Conservation (phyloP, 345 rosid species). For the Pugionium dolabratum region DNA sequence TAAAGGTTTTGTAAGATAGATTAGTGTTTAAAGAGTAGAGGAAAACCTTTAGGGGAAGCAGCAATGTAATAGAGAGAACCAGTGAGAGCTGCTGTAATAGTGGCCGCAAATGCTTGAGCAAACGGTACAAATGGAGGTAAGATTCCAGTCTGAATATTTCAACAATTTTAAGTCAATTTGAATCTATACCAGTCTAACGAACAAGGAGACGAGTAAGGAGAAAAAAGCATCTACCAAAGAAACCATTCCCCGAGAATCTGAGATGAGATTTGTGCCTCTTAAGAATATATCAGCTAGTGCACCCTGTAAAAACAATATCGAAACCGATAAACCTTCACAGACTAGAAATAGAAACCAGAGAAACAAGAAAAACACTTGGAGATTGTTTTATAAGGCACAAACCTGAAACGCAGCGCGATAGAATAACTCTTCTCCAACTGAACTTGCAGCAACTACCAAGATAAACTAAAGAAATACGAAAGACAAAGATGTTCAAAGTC, state of each 20-base stretch:
- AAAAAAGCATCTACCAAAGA: conserved; percentile 56
- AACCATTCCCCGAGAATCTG: conserved; percentile 78
- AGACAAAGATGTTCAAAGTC: too few species aligned
- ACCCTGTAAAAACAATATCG: conserved; percentile 48
- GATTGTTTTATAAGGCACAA: background rate
- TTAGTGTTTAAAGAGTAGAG: background rate
- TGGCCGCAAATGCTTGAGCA: conserved; percentile 96
- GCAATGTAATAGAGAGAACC: conserved; percentile 95
- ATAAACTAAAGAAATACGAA: conserved; percentile 55
- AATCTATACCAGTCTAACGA: background rate
- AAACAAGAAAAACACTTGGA: conserved; percentile 19
- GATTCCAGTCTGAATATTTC: conserved; percentile 63
- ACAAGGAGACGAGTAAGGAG: background rate
- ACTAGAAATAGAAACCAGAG: background rate
- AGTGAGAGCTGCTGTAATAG: conserved; percentile 79
- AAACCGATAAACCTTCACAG: background rate
- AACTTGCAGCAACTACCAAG: conserved; percentile 80
- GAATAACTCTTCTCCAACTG: conserved; percentile 97
- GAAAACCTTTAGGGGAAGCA: conserved; percentile 85
- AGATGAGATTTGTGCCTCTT: conserved; percentile 64
- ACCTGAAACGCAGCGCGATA: conserved; percentile 96
- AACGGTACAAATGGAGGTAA: conserved; percentile 95
- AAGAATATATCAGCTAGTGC: conserved; percentile 82
- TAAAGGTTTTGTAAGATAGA: background rate
- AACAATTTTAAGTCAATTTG: background rate